Percentiles rank a stretch among this genome's conserved stretches.
Conservation (phyloP, 768 basidiomycete species). For the Nidula microcarpa region DNA sequence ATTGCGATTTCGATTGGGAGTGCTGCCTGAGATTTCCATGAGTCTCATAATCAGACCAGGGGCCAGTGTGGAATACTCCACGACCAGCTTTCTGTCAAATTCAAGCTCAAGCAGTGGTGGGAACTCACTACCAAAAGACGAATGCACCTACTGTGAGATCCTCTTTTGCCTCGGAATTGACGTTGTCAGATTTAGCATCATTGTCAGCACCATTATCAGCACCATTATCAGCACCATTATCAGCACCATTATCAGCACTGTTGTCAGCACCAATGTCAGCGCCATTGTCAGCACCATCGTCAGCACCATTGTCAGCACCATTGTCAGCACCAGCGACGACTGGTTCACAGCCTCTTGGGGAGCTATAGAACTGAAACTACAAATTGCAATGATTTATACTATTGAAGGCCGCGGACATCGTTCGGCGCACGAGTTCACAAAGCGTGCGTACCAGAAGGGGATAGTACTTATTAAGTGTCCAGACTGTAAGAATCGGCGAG, state of each 20-base stretch:
- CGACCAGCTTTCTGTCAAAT: too few relatives aligned
- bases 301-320: constrained; percentile 4
- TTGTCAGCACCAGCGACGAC: constrained; percentile 13
- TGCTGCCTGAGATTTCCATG: too few relatives aligned
- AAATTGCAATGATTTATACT: constrained; percentile 86
- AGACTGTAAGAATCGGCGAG: constrained; percentile 78
- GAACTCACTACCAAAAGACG: too few relatives aligned
- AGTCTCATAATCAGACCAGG: too few relatives aligned
- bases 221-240: constrained; percentile 7
- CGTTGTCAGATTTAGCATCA: not conserved
- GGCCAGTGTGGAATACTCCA: too few relatives aligned
- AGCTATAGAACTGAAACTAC: constrained; percentile 58
- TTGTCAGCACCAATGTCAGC: too few relatives aligned
- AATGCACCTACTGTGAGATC: too few relatives aligned
- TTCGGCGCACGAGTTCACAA: constrained; percentile 86
- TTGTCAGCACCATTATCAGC: constrained; percentile 6
- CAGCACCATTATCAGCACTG: constrained; percentile 6
- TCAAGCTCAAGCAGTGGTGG: too few relatives aligned
- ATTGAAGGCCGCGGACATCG: constrained; percentile 67
- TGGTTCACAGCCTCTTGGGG: constrained; percentile 26
- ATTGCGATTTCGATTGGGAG: too few relatives aligned
- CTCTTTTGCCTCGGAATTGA: too few relatives aligned
- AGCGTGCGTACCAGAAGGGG: constrained; percentile 79
- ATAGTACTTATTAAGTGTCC: constrained; percentile 93
- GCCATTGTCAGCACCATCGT: constrained; percentile 6